A percentile compares a stretch with the other conserved stretches of the same genome.
These are phyloP conservation scores for Trichomonas tenax DNA, from an alignment of 208 protist genomes.

Conservation along the genomic window DNA sequence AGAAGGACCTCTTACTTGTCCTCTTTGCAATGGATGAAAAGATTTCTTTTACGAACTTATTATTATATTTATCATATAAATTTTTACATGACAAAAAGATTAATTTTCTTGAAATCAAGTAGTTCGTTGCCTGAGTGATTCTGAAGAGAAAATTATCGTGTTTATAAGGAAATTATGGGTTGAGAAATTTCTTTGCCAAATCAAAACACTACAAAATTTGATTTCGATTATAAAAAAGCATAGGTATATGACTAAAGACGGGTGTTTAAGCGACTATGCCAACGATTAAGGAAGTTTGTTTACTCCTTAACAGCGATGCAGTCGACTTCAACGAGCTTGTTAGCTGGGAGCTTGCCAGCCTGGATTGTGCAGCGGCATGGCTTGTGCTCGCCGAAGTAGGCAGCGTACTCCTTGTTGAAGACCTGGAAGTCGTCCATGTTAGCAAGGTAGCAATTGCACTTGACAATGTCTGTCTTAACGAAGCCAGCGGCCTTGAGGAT, in stretches of 20 bases:
- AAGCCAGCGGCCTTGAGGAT: not conserved
- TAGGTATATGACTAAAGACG: not conserved
- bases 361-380: not conserved
- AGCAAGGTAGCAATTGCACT: not conserved
- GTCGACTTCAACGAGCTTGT: not conserved
- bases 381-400: conserved; percentile 16
- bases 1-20: too few species aligned
- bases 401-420: not conserved
- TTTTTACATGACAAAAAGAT: too few species aligned
- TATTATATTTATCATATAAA: too few species aligned
- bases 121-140: too few species aligned
- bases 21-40: too few species aligned
- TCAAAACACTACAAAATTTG: too few species aligned
- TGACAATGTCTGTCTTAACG: not conserved
- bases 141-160: too few species aligned
- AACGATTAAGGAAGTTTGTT: not conserved
- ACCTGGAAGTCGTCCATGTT: not conserved
- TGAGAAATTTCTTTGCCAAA: too few species aligned
- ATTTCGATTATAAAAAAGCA: too few species aligned
- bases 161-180: too few species aligned
- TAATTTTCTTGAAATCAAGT: too few species aligned
- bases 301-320: not conserved
- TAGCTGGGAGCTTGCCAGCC: not conserved
- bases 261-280: not conserved
- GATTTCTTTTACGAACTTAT: too few species aligned